These are phyloP conservation scores for Arabidopsis thaliana DNA, from an alignment of 345 rosid genomes.

Conservation along the genomic window DNA sequence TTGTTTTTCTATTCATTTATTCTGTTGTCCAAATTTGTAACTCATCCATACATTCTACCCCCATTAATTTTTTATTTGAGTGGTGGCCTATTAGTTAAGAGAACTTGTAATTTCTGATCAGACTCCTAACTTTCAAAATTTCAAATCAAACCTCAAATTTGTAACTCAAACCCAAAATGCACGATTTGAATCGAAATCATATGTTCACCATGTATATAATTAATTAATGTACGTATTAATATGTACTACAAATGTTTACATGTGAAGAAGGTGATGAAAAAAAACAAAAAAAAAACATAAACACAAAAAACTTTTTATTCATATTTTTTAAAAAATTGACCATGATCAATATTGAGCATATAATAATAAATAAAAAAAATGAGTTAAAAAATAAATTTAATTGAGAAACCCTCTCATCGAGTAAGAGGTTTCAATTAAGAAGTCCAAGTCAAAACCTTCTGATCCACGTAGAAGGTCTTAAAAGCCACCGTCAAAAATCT, in stretches of 20 bases:
- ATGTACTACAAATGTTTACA: not conserved
- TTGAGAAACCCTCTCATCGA: not conserved
- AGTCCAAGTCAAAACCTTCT: not conserved
- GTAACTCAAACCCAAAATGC: not conserved
- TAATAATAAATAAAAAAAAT: no score
- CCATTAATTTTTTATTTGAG: no score
- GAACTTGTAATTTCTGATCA: not conserved
- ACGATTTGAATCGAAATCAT: not conserved
- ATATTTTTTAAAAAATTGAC: no score
- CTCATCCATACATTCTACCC: not conserved
- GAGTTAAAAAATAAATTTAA: no score
- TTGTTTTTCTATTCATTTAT: conserved; percentile 1
- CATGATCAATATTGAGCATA: no score
- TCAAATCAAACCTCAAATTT: not conserved
- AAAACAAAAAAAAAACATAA: no score
- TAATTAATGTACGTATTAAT: no score
- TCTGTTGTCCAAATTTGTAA: not conserved
- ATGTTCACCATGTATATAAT: not conserved
- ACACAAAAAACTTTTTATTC: no score
- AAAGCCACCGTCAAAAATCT: not conserved
- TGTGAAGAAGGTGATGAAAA: not conserved
- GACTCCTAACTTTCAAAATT: not conserved
- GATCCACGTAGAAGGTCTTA: not conserved
- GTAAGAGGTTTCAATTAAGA: not conserved
- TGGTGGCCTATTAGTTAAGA: not conserved